Evolutionary conservation across 306 rosid genomes (phyloP).

Genomic region (Casuarina cunninghamiana): DNA sequence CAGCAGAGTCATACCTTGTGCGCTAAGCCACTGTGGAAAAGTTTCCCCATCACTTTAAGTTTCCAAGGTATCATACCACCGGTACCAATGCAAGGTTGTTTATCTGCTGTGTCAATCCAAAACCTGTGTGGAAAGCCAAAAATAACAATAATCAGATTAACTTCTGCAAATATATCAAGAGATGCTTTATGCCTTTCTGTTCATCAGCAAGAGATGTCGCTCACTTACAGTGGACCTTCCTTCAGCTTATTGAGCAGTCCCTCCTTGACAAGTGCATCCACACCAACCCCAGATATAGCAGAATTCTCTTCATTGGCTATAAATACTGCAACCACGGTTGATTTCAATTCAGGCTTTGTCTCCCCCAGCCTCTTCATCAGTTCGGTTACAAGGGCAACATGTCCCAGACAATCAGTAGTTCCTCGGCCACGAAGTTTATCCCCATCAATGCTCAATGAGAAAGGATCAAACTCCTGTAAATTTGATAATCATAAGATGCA

Average conservation of each 20-base stretch:
- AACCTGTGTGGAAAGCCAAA: slow-evolving; percentile 46
- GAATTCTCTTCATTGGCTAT: slow-evolving; percentile 94
- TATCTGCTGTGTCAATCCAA: slow-evolving; percentile 94
- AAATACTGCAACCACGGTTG: slow-evolving; percentile 82
- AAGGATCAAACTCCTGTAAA: slow-evolving; percentile 87
- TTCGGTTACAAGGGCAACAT: slow-evolving; percentile 83
- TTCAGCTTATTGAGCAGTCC: slow-evolving; percentile 70
- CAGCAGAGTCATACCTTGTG: slow-evolving; percentile 48
- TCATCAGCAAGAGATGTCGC: background rate
- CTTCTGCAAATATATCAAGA: background rate
- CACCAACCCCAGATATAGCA: slow-evolving; percentile 77
- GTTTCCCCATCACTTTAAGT: slow-evolving; percentile 75
- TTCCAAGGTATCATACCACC: slow-evolving; percentile 97
- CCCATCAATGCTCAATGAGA: slow-evolving; percentile 75
- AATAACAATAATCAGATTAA: slow-evolving; percentile 20
- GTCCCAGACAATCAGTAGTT: slow-evolving; percentile 96
- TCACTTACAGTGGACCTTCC: slow-evolving; percentile 83
- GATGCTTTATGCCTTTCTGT: background rate
- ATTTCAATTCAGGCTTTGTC: slow-evolving; percentile 68
- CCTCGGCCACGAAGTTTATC: slow-evolving; percentile 93
- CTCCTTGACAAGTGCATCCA: slow-evolving; percentile 82
- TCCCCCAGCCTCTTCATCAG: slow-evolving; percentile 81
- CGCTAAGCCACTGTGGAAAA: slow-evolving; percentile 91
- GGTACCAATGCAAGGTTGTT: slow-evolving; percentile 92
- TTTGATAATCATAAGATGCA: background rate